Evolutionary conservation across 768 basidiomycete species (phyloP), one percentile per base, ranked within the genome.

Genomic region (Dioszegia aurantiaca): DNA sequence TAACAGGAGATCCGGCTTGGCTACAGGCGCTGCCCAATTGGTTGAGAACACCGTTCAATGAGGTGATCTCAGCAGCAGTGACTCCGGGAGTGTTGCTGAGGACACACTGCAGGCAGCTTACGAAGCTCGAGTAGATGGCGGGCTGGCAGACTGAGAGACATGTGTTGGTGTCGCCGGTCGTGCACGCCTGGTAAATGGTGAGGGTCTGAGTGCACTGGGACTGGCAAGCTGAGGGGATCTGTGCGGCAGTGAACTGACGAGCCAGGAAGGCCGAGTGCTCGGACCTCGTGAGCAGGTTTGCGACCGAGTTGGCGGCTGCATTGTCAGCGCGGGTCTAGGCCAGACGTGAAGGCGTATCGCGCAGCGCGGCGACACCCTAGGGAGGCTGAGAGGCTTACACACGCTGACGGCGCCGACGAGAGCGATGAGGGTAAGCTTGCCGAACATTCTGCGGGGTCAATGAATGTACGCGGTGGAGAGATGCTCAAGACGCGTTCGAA

Each of bases 151-250:
- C 60, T 19, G 56, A 41, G 37, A 67, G 48, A 55, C 65, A 67
- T n/a, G 56, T 59, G 12, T 33, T 46, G 27, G 26, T 37, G 54
- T 67, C 60, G 17, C 49, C 48, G 37, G 30, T 52, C 10, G 53
- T 24, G 44, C 65, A 67, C 9, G 65, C 62, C 26, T 63, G 58
- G 60, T 67, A 67, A 59, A 67, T 67, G 46, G 31, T 51, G 14
- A 67, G 43, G 14, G 65, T 43, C 26, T 43, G 26, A 4, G 59
- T 46, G 55, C 65, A 67, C 19, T 30, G 46, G 33, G 44, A 43
- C 41, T 58, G 56, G 56, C 65, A 67, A 1, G 62, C 39, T 17
- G 56, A 21, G 14, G 65, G 65, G 54, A 67, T 49, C 16, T 40
- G 36, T 43, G 59, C 44, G 9, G 62, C 12, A 30, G 59, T 39